Conservation (phyloP, 2,329 filamentous ascomycete species). For the Cryphonectria radicalis region DNA sequence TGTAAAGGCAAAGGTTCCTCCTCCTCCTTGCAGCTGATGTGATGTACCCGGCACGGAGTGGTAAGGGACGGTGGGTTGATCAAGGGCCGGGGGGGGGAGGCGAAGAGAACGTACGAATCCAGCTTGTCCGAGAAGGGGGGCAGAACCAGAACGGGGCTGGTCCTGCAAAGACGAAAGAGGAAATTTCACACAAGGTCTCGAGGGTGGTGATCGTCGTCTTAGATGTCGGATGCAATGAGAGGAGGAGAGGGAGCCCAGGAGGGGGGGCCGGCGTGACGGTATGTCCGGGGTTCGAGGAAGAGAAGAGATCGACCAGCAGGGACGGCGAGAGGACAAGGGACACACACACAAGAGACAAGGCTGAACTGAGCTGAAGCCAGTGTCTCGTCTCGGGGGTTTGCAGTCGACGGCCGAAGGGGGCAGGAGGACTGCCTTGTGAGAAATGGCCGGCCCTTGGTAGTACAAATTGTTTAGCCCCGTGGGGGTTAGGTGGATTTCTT, state of each 20-base stretch:
- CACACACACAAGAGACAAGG: slow-evolving; percentile 14
- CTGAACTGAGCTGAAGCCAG: neutral
- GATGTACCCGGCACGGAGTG: neutral
- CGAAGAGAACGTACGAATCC: slow-evolving; percentile 30
- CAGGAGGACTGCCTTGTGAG: neutral
- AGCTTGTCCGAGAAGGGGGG: slow-evolving; percentile 26
- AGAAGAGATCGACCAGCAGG: slow-evolving; percentile 14
- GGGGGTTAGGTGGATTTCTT: neutral
- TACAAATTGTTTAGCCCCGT: neutral
- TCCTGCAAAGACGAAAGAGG: slow-evolving; percentile 20
- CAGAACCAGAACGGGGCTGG: slow-evolving; percentile 26
- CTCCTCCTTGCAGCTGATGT: neutral
- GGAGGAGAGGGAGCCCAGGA: neutral
- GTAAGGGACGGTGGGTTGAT: neutral
- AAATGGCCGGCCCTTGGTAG: neutral
- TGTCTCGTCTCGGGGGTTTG: slow-evolving; percentile 15
- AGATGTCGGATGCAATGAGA: slow-evolving; percentile 12
- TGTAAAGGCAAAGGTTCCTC: neutral
- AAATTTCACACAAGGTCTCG: neutral
- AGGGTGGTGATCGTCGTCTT: neutral
- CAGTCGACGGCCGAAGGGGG: slow-evolving; percentile 8
- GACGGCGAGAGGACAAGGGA: neutral
- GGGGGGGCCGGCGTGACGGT: slow-evolving; percentile 11
- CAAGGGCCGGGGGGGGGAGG: slow-evolving; percentile 10
- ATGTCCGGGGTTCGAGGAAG: neutral